Percentiles rank a stretch among this genome's conserved stretches.
Conservation (phyloP, 1,139 yeast species). For the Saccharomyces hybrid region DNA sequence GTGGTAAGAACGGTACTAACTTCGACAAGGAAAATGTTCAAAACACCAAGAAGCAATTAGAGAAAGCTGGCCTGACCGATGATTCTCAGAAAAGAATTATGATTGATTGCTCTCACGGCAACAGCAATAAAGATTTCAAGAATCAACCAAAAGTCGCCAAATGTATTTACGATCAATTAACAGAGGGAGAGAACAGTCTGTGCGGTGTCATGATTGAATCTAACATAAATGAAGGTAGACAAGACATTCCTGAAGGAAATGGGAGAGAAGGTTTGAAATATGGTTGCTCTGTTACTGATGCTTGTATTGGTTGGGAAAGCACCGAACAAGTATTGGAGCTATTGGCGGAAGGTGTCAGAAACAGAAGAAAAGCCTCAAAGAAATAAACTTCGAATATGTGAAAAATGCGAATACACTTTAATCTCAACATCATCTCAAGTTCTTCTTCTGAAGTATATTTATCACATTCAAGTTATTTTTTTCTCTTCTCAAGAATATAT, state of each 20-base stretch:
- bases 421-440: background rate
- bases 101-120: slow-evolving; percentile 98
- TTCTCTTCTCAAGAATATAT: background rate
- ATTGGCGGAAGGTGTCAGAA: slow-evolving; percentile 72
- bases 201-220: slow-evolving; percentile 98
- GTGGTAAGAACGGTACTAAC: slow-evolving; percentile 90
- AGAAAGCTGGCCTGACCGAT: slow-evolving; percentile 47
- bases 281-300: slow-evolving; percentile 94
- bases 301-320: slow-evolving; percentile 85
- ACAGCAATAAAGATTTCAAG: slow-evolving; percentile 79
- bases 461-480: background rate
- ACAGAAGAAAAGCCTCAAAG: slow-evolving; percentile 47
- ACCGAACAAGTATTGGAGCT: slow-evolving; percentile 65
- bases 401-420: background rate
- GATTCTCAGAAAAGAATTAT: slow-evolving; percentile 63
- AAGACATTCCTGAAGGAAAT: slow-evolving; percentile 73
- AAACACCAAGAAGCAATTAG: slow-evolving; percentile 58
- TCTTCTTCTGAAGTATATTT: background rate
- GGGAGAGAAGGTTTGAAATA: slow-evolving; percentile 72
- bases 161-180: slow-evolving; percentile 67
- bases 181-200: slow-evolving; percentile 65
- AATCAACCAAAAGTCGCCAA: slow-evolving; percentile 91
- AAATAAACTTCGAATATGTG: slow-evolving; percentile 9
- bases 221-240: slow-evolving; percentile 85
- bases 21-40: slow-evolving; percentile 68